A percentile compares a stretch with the other conserved stretches of the same genome.
phyloP scores from a whole-genome alignment of 345 rosid species.

The Bruguiera gymnorhiza region DNA sequence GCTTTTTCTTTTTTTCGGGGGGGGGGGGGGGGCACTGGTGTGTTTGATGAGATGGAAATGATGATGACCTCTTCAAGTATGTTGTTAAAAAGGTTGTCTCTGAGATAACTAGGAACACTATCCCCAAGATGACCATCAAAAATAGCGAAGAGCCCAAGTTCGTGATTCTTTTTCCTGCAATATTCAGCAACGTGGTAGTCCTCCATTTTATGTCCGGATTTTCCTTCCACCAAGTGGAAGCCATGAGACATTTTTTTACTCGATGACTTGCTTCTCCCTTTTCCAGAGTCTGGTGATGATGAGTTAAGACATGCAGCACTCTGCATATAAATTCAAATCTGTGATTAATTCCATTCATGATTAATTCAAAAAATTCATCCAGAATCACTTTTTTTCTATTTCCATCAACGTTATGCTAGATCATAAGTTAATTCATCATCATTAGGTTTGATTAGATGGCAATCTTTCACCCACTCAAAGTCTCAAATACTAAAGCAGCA shows the following conservation, averaged over 20 bases:
- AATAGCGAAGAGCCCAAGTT: conserved; percentile 54
- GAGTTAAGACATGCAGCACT: conserved; percentile 33
- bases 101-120: conserved; percentile 51
- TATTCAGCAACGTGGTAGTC: conserved; percentile 60
- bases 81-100: conserved; percentile 48
- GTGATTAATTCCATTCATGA: not conserved
- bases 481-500: too few species aligned
- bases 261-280: conserved; percentile 45
- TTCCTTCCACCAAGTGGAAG: conserved; percentile 54
- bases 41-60: not conserved
- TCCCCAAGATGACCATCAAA: conserved; percentile 63
- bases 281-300: conserved; percentile 34
- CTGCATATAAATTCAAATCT: conserved; percentile 20
- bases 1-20: not conserved
- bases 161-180: conserved; percentile 39
- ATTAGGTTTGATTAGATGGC: too few species aligned
- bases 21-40: not conserved
- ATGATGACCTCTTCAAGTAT: conserved; percentile 43
- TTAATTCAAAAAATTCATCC: not conserved
- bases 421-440: too few species aligned
- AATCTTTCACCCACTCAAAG: too few species aligned
- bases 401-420: not conserved
- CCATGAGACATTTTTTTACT: conserved; percentile 43
- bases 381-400: not conserved
- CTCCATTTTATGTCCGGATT: conserved; percentile 64